Evolutionary conservation across 345 rosid genomes (phyloP).

Genomic region (Geranium brycei): DNA sequence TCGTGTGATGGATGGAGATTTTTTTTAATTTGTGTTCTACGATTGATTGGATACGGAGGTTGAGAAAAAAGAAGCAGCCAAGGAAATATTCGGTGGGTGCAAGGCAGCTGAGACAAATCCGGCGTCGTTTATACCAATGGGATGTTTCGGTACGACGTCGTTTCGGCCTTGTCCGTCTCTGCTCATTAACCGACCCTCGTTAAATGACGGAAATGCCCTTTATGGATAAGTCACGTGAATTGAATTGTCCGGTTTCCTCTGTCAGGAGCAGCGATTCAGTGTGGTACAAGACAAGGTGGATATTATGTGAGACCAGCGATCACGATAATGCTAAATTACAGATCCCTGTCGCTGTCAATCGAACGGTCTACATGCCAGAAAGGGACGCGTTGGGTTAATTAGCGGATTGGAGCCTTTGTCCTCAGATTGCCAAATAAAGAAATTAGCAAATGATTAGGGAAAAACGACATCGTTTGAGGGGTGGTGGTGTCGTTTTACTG

Average conservation of each 20-base stretch:
- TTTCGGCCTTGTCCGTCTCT: background rate
- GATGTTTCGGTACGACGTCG: conserved; percentile 7
- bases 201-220: background rate
- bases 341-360: conserved; percentile 2
- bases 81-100: conserved; percentile 7
- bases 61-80: background rate
- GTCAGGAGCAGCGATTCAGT: no score
- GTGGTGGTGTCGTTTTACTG: no score
- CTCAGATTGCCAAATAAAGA: background rate
- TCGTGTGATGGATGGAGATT: conserved; percentile 2
- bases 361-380: background rate
- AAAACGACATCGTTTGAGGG: no score
- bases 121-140: background rate
- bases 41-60: conserved; percentile 2
- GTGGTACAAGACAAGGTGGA: no score
- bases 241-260: no score
- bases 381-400: background rate
- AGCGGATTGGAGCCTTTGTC: background rate
- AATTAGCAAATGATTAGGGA: background rate
- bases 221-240: no score
- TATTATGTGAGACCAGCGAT: no score
- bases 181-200: conserved; percentile 4
- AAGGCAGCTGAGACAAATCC: conserved; percentile 10
- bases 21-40: background rate
- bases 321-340: no score